Percentiles rank a stretch among this genome's conserved stretches.
Evolutionary conservation across 257 asterid species (phyloP).

Genomic region (Lantana camara): DNA sequence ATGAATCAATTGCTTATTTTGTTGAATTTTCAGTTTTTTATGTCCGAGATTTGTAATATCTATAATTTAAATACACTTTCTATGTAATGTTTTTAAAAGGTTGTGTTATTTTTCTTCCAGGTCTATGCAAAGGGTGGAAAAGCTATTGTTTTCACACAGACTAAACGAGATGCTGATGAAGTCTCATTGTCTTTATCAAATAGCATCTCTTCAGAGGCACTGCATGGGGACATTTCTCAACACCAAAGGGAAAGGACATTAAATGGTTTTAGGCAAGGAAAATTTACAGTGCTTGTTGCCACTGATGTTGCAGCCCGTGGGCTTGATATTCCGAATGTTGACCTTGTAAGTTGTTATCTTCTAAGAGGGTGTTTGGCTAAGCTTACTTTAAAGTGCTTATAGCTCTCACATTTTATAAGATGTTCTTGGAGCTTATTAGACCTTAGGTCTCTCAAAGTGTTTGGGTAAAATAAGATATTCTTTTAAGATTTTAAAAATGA

Average conservation of each 20-base stretch:
- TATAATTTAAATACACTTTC: background rate
- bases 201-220: conserved; percentile 91
- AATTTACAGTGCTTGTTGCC: conserved; percentile 90
- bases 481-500: no score
- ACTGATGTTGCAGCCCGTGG: conserved; percentile 98
- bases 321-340: conserved; percentile 93
- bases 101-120: conserved; percentile 33
- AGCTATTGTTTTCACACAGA: conserved; percentile 86
- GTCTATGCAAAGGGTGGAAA: conserved; percentile 95
- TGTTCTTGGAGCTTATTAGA: background rate
- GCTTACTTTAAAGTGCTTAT: no score
- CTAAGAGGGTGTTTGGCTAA: no score
- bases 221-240: conserved; percentile 96
- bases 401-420: background rate
- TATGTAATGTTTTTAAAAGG: background rate
- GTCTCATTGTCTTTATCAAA: conserved; percentile 71
- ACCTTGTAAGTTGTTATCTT: conserved; percentile 59
- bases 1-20: conserved; percentile 20
- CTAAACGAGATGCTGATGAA: conserved; percentile 98
- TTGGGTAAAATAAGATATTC: no score
- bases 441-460: background rate
- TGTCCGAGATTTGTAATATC: background rate
- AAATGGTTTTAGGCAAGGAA: conserved; percentile 91
- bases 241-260: conserved; percentile 96
- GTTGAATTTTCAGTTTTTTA: background rate